phyloP scores from a whole-genome alignment of 805 yeast genomes.

The Lachancea thermotolerans region DNA sequence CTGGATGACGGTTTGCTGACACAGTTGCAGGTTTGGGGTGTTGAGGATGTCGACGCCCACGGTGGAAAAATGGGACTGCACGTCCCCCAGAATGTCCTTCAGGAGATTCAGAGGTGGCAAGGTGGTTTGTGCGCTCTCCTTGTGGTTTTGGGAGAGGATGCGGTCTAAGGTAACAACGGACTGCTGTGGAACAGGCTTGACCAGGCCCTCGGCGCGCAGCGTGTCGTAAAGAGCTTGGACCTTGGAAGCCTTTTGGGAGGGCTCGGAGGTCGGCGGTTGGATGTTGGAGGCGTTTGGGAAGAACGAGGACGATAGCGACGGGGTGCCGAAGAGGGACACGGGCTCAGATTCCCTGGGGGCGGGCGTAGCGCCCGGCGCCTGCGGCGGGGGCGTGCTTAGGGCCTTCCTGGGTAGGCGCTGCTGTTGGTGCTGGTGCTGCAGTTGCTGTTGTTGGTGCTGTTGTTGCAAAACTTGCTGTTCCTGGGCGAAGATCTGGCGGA shows the following conservation, averaged over 20 bases:
- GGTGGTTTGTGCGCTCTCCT: conserved; percentile 7
- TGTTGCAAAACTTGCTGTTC: conserved; percentile 30
- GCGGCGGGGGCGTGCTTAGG: conserved; percentile 15
- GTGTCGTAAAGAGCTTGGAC: conserved; percentile 4
- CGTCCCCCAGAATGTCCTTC: conserved; percentile 23
- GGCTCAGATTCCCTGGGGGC: conserved; percentile 1
- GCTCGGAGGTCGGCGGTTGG: conserved; percentile 4
- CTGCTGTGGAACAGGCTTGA: conserved; percentile 23
- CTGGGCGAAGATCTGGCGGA: conserved; percentile 36
- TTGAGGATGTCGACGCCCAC: conserved; percentile 25
- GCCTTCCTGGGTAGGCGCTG: conserved; percentile 15
- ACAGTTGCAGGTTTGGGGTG: conserved; percentile 25
- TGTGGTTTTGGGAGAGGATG: conserved; percentile 12
- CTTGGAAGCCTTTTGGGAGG: neutral
- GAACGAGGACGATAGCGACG: conserved; percentile 6
- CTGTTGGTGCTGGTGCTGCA: conserved; percentile 20
- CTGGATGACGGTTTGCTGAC: conserved; percentile 30
- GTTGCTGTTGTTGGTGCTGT: conserved; percentile 24
- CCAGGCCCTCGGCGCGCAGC: conserved; percentile 15
- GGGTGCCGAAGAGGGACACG: conserved; percentile 3
- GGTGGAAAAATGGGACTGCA: conserved; percentile 28
- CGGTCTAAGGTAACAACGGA: conserved; percentile 25
- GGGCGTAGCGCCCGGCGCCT: conserved; percentile 13
- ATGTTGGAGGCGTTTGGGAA: conserved; percentile 7
- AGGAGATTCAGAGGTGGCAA: conserved; percentile 23